phyloP scores from a whole-genome alignment of 2,329 filamentous ascomycete species.

The Neofusicoccum ribis region DNA sequence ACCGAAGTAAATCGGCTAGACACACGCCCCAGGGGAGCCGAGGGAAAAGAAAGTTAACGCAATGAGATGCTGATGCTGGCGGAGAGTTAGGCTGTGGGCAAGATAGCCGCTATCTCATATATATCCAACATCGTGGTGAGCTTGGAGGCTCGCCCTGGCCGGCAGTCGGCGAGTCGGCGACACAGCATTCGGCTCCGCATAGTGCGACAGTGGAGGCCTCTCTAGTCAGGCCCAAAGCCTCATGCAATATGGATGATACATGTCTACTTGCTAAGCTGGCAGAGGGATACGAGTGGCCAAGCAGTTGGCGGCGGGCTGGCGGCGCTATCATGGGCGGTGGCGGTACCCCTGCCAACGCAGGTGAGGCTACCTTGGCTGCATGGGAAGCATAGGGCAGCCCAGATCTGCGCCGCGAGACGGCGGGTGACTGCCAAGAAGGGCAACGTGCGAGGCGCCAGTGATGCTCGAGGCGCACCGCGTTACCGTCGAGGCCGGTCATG shows the following conservation, averaged over 20 bases:
- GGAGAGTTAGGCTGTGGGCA: not conserved
- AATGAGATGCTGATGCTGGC: not conserved
- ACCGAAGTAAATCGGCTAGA: not conserved
- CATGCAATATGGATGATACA: not conserved
- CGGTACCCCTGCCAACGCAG: not conserved
- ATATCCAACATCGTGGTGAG: not conserved
- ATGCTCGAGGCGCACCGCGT: not conserved
- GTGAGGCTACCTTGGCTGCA: slow-evolving; percentile 9
- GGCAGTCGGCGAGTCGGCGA: slow-evolving; percentile 10
- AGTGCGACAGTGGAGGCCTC: not conserved
- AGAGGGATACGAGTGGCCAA: not conserved
- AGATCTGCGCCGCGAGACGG: not conserved
- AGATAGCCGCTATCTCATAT: not conserved
- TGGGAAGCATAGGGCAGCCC: not conserved
- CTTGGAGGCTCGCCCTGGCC: not conserved
- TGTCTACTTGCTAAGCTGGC: not conserved
- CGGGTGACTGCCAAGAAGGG: not conserved
- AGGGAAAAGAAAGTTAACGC: not conserved
- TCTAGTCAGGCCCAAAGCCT: not conserved
- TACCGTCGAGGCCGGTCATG: not conserved
- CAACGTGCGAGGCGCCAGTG: not conserved
- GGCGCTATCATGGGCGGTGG: not conserved
- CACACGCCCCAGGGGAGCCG: not conserved
- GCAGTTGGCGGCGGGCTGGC: not conserved
- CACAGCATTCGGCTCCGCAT: slow-evolving; percentile 10